These are phyloP conservation scores for Phytopythium mirpurense DNA, from an alignment of 352 stramenopile species.

Conservation along the genomic window DNA sequence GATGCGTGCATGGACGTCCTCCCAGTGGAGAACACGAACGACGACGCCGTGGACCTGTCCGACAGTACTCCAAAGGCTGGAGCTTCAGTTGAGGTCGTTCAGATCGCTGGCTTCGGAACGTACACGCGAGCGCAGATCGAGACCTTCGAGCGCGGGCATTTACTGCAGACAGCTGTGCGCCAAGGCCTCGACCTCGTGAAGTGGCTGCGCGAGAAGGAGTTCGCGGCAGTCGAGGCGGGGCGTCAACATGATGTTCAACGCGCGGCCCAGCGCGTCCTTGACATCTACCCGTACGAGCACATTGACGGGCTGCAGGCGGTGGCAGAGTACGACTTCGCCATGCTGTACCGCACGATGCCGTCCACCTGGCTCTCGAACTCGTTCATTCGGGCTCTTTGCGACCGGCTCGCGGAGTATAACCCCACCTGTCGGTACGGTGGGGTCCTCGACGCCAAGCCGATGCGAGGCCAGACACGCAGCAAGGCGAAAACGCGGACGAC, in stretches of 20 bases:
- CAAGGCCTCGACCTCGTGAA: not conserved
- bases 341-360: constrained; percentile 5
- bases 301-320: not conserved
- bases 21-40: not conserved
- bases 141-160: not conserved
- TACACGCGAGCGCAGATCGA: constrained; percentile 10
- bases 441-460: no score
- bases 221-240: constrained; percentile 1
- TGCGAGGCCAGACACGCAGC: no score
- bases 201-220: constrained; percentile 7
- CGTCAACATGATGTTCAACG: not conserved
- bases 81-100: no score
- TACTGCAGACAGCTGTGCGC: not conserved
- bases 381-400: constrained; percentile 1
- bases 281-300: not conserved
- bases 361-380: constrained; percentile 1
- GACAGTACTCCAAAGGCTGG: no score
- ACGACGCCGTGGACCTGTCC: not conserved
- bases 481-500: no score
- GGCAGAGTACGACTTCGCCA: not conserved
- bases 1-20: constrained; percentile 5
- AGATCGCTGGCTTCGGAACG: constrained; percentile 5
- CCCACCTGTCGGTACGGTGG: constrained; percentile 1
- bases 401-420: not conserved
- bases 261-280: not conserved